Conservation (phyloP, 2,329 filamentous ascomycete species). For the Verticillium dahliae region DNA sequence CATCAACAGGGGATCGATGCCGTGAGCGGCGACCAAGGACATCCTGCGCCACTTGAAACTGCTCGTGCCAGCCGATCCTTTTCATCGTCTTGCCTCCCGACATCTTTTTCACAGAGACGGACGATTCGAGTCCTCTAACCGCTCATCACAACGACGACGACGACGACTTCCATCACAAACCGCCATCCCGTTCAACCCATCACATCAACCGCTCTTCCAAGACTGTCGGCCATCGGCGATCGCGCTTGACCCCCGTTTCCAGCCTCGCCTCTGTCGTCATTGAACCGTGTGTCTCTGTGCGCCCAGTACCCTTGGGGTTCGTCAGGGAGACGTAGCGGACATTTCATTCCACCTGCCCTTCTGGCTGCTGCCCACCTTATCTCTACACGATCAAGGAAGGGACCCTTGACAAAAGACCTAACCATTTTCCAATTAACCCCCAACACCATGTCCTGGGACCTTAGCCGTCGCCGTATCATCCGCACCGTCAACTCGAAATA, state of each 20-base stretch:
- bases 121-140: not conserved
- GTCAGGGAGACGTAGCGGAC: not conserved
- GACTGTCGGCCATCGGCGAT: not conserved
- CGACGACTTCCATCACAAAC: not conserved
- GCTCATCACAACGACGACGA: not conserved
- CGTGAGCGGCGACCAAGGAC: not conserved
- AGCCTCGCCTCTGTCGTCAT: not conserved
- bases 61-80: not conserved
- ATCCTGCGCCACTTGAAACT: not conserved
- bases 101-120: not conserved
- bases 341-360: not conserved
- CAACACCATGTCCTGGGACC: constrained; percentile 50
- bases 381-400: not conserved
- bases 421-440: not conserved
- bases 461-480: constrained; percentile 53
- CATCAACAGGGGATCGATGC: not conserved
- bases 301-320: too few species aligned
- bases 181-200: not conserved
- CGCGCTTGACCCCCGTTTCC: not conserved
- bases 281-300: not conserved
- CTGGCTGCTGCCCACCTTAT: not conserved
- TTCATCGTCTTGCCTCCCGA: not conserved
- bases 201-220: not conserved
- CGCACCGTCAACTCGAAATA: constrained; percentile 65
- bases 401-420: not conserved